Conservation (phyloP, 139 green algal species). For the Coelastrella sp. region DNA sequence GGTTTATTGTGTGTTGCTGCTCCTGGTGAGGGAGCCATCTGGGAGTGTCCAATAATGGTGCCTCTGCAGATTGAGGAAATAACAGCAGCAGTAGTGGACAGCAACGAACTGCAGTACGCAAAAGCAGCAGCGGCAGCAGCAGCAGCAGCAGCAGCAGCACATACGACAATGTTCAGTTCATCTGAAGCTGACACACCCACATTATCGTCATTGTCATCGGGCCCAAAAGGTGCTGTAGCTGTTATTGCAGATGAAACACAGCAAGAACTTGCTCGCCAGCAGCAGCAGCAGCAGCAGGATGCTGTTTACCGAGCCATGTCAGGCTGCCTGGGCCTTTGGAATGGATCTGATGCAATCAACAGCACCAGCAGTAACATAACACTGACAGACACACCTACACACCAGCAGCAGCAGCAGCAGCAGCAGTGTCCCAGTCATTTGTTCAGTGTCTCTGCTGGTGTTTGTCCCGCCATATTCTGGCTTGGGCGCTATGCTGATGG, state of each 20-base stretch:
- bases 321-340: constrained; percentile 25
- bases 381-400: no score
- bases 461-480: constrained; percentile 71
- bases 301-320: constrained; percentile 23
- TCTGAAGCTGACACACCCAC: background rate
- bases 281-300: constrained; percentile 41
- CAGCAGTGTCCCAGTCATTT: constrained; percentile 37
- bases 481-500: constrained; percentile 52
- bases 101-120: background rate
- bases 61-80: constrained; percentile 5
- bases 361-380: constrained; percentile 24
- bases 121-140: background rate
- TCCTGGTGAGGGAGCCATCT: constrained; percentile 52
- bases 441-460: constrained; percentile 68
- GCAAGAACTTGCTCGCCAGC: constrained; percentile 7
- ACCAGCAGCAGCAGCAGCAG: constrained; percentile 9
- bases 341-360: background rate
- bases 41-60: constrained; percentile 69
- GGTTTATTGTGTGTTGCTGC: constrained; percentile 58
- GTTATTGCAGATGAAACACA: background rate
- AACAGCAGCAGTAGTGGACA: background rate
- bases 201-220: background rate
- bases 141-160: constrained; percentile 16
- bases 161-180: background rate
- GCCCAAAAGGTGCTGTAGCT: background rate